These are phyloP conservation scores for Camellia sinensis DNA, from an alignment of 148 eudicot species.

Conservation along the genomic window DNA sequence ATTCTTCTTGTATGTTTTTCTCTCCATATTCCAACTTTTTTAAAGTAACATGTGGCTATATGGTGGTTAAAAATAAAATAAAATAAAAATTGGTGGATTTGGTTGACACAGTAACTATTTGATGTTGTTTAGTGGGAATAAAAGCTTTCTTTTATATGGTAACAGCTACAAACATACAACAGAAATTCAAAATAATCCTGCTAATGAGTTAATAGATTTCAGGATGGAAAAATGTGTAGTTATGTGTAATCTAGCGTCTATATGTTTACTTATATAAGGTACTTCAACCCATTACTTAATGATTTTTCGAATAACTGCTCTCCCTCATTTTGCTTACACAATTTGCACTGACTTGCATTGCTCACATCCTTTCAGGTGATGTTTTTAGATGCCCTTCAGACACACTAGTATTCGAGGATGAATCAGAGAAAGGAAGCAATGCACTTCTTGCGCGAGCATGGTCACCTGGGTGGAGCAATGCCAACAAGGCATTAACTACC, in stretches of 20 bases:
- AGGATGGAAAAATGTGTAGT: background rate
- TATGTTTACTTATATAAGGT: background rate
- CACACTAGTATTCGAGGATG: constrained; percentile 72
- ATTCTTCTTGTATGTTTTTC: background rate
- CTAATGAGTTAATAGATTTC: background rate
- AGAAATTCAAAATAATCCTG: background rate
- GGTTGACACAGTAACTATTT: background rate
- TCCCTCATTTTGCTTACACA: background rate
- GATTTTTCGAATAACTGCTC: background rate
- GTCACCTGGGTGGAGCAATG: constrained; percentile 99
- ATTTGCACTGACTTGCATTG: background rate
- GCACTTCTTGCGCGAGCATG: constrained; percentile 99
- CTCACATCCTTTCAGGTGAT: constrained; percentile 45
- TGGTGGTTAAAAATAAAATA: background rate
- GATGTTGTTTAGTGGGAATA: background rate
- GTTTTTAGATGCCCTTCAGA: constrained; percentile 69
- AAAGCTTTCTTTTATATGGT: background rate
- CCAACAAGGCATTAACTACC: constrained; percentile 77
- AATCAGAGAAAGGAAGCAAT: constrained; percentile 87
- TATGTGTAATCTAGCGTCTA: background rate
- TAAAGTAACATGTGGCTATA: background rate
- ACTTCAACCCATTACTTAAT: background rate
- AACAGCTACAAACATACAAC: background rate
- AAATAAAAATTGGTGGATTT: background rate
- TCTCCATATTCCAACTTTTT: background rate